These are phyloP conservation scores for Rhizopogon rudus DNA, from an alignment of 768 basidiomycete genomes.

Conservation along the genomic window DNA sequence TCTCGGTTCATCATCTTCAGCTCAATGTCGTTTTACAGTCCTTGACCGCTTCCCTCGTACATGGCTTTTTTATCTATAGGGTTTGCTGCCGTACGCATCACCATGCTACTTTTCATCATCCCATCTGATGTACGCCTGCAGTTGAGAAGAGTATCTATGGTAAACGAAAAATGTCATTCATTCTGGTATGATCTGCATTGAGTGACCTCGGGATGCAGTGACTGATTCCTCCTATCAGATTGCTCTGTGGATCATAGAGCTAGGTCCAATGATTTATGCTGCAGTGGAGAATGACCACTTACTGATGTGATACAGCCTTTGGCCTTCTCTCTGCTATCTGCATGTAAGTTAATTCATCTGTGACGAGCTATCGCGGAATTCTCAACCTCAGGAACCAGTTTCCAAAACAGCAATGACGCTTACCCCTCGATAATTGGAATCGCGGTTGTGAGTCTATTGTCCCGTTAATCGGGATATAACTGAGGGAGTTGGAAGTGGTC, in stretches of 20 bases:
- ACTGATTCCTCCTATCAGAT: background rate
- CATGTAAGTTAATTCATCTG: background rate
- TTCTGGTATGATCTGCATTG: background rate
- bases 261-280: background rate
- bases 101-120: background rate
- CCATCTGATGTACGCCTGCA: background rate
- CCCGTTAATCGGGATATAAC: background rate
- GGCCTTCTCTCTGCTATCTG: background rate
- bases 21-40: background rate
- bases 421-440: background rate
- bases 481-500: constrained; percentile 13
- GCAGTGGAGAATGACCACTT: background rate
- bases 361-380: background rate
- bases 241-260: background rate
- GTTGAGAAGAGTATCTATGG: background rate
- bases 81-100: background rate
- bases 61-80: background rate
- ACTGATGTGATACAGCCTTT: background rate
- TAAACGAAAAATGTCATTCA: background rate
- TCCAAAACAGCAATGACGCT: background rate
- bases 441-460: background rate
- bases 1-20: too few species aligned
- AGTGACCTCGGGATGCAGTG: background rate
- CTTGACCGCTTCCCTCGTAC: background rate
- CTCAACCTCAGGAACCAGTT: background rate